Base-by-base conservation (phyloP, 1,139 yeast genomes). In the Sugiyamaella paludigena region DNA sequence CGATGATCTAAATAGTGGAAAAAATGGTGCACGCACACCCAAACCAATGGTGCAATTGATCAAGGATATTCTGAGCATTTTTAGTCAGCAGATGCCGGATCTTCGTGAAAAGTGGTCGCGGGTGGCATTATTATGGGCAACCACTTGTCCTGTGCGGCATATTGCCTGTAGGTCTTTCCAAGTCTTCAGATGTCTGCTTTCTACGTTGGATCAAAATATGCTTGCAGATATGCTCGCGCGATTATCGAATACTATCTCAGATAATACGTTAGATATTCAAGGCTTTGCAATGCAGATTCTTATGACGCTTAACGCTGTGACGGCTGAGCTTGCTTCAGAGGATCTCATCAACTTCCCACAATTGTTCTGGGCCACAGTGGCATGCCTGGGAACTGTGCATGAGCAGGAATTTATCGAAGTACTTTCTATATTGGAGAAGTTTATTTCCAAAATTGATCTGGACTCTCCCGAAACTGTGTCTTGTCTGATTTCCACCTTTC, bases 261-360 rank as follows among this genome's bases (percentile, higher is more conserved):
- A 94, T 65, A 87, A 83, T 36, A 81, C 89, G 9, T 73, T 79
- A 1, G 98, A 92, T 60, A 91, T 92, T 43, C 98, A 92, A 68
- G 97, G 97, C 0, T 94, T 94, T 68, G 85, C 98, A 0, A 87
- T 94, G 94, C 98, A 94, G 69, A 92, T 92, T 49, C 71, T 94
- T 54, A 91, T 91, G 97, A 92, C 98, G 0, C 69, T 92, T 58
- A 88, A 91, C 69, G 96, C 97, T 0, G 82, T 89, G 13, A 85
- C 94, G 0, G 94, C 95, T 0, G 95, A 88, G 59, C 72, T 89
- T 43, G 86, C 83, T 56, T 77, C 92, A 4, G 87, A 80, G 39
- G 85, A 87, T 56, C 71, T 92, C 54, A 83, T 87, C 52, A 87
- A 87, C 56, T 88, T 84, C 65, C 98, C 98, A 0, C 98, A 91